Conservation (phyloP, 2,329 filamentous ascomycete species). For the Salinomyces thailandicus region DNA sequence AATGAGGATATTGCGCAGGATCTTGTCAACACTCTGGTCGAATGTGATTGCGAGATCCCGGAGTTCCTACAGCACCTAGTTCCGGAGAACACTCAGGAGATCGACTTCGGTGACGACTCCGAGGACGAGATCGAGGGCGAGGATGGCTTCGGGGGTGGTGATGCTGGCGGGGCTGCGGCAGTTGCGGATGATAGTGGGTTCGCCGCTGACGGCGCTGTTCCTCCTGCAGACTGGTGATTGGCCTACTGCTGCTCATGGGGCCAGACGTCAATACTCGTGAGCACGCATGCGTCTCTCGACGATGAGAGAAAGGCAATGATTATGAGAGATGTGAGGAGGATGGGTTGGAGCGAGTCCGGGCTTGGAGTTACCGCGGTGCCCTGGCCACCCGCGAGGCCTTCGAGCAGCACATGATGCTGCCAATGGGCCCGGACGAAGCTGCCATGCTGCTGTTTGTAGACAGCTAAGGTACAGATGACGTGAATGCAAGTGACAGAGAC, state of each 20-base stretch:
- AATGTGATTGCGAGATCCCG: conserved; percentile 67
- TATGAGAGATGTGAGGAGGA: not conserved
- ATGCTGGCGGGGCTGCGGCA: conserved; percentile 9
- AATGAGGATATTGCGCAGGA: conserved; percentile 63
- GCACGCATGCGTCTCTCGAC: too few relatives aligned
- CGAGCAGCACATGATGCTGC: not conserved
- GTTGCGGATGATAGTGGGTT: conserved; percentile 11
- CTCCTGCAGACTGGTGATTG: too few relatives aligned
- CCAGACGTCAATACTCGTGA: too few relatives aligned
- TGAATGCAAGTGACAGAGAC: too few relatives aligned
- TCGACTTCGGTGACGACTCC: conserved; percentile 10
- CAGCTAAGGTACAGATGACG: too few relatives aligned
- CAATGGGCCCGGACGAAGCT: not conserved
- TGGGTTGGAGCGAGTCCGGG: not conserved
- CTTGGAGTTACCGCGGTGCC: not conserved
- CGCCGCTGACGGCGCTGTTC: conserved; percentile 8
- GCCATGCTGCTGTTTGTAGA: too few relatives aligned
- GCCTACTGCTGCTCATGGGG: too few relatives aligned
- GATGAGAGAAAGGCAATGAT: too few relatives aligned
- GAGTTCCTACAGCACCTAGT: conserved; percentile 63
- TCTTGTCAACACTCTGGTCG: conserved; percentile 70
- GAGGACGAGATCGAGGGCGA: conserved; percentile 7
- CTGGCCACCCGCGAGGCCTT: not conserved
- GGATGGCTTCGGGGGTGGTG: conserved; percentile 8
- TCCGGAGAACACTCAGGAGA: conserved; percentile 42